Evolutionary conservation across 495 filamentous ascomycete species (phyloP).

Genomic region (Rhizodiscina lignyota): DNA sequence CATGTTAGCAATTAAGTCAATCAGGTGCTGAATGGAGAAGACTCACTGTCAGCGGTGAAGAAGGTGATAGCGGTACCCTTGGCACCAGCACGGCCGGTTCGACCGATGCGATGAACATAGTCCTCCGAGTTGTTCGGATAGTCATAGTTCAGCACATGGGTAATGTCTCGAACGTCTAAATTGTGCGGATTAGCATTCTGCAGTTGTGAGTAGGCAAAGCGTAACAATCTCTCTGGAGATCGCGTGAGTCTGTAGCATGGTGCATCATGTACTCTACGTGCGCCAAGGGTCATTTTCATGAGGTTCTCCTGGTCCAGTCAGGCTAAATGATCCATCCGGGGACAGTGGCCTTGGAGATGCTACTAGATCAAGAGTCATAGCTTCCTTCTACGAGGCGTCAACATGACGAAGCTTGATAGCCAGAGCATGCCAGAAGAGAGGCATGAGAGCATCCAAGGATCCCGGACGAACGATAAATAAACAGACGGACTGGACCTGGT

Average conservation of each 20-base stretch:
- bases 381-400: conserved; percentile 38
- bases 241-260: conserved; percentile 35
- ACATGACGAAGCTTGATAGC: too few relatives aligned
- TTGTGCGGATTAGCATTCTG: conserved; percentile 60
- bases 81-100: conserved; percentile 30
- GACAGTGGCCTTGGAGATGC: conserved; percentile 51
- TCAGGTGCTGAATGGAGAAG: conserved; percentile 1
- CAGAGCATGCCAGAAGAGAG: too few relatives aligned
- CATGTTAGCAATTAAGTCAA: conserved; percentile 1
- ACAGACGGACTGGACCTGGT: conserved; percentile 70
- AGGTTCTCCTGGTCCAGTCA: conserved; percentile 16
- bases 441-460: conserved; percentile 78
- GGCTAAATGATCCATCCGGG: conserved; percentile 48
- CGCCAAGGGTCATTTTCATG: conserved; percentile 22
- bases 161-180: conserved; percentile 98
- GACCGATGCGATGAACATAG: conserved; percentile 30
- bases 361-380: conserved; percentile 35
- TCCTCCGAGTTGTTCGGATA: conserved; percentile 91
- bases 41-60: conserved; percentile 89
- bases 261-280: conserved; percentile 47
- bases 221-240: conserved; percentile 39
- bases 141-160: conserved; percentile 99
- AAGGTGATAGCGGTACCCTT: conserved; percentile 30
- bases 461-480: conserved; percentile 61
- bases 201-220: conserved; percentile 23